These are phyloP conservation scores for Nakazawaea sp. DNA, from an alignment of 805 yeast species.

Conservation along the genomic window DNA sequence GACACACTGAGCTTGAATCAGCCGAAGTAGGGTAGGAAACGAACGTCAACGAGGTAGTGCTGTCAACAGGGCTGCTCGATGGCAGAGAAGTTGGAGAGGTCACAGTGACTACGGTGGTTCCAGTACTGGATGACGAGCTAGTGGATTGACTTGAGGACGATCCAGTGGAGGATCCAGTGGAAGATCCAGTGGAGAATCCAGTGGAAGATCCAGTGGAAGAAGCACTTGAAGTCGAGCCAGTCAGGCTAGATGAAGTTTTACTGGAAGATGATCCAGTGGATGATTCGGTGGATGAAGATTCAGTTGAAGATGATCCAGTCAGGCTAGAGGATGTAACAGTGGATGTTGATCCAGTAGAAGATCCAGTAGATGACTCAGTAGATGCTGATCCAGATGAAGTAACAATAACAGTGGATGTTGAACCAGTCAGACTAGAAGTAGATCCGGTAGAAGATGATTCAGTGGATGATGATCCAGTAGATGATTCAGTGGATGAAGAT, in stretches of 20 bases:
- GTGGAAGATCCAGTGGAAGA: not conserved
- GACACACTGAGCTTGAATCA: too few species aligned
- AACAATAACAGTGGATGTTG: not conserved
- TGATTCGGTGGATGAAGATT: constrained; percentile 1
- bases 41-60: not conserved
- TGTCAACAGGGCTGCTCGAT: not conserved
- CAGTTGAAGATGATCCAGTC: not conserved
- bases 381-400: not conserved
- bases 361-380: not conserved
- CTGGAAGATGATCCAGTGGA: not conserved
- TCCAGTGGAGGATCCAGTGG: not conserved
- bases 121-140: not conserved
- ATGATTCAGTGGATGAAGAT: not conserved
- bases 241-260: not conserved
- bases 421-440: not conserved
- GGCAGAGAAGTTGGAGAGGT: not conserved
- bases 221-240: not conserved
- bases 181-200: not conserved
- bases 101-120: not conserved
- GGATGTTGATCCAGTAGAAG: not conserved
- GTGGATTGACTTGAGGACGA: not conserved
- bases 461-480: not conserved
- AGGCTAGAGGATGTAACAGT: too few species aligned
- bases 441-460: too few species aligned
- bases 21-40: too few species aligned